These are phyloP conservation scores for Aspergillus conjunctus DNA, from an alignment of 495 filamentous ascomycete genomes.

Conservation along the genomic window DNA sequence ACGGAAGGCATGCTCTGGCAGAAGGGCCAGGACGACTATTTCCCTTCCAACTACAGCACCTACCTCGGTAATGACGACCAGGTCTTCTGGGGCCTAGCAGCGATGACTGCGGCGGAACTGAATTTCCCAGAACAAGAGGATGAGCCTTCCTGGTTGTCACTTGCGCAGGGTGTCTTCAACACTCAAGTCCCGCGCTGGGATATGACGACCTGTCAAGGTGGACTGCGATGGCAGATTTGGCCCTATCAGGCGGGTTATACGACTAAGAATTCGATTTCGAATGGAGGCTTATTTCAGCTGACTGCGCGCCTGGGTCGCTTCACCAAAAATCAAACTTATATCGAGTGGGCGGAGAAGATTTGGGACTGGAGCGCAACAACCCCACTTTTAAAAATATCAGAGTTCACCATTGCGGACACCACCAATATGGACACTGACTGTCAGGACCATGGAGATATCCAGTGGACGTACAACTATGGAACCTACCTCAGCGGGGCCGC, in stretches of 20 bases:
- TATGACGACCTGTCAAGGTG: slow-evolving; percentile 66
- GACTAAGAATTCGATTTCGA: slow-evolving; percentile 80
- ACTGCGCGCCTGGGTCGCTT: slow-evolving; percentile 73
- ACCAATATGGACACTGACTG: slow-evolving; percentile 60
- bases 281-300: slow-evolving; percentile 81
- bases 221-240: slow-evolving; percentile 84
- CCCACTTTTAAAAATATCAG: slow-evolving; percentile 52
- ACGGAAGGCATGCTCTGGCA: slow-evolving; percentile 68
- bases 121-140: slow-evolving; percentile 65
- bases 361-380: slow-evolving; percentile 67
- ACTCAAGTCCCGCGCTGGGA: slow-evolving; percentile 71
- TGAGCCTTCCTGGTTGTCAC: slow-evolving; percentile 62
- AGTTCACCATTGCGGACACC: slow-evolving; percentile 68
- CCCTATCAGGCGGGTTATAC: slow-evolving; percentile 77
- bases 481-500: slow-evolving; percentile 73
- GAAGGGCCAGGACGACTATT: slow-evolving; percentile 67
- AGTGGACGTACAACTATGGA: slow-evolving; percentile 79
- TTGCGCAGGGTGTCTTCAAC: slow-evolving; percentile 65
- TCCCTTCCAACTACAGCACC: slow-evolving; percentile 54
- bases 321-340: slow-evolving; percentile 76
- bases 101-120: slow-evolving; percentile 72
- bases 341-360: slow-evolving; percentile 70
- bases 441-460: slow-evolving; percentile 58
- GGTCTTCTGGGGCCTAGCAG: slow-evolving; percentile 77
- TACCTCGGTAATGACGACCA: slow-evolving; percentile 72